These are phyloP conservation scores for Fusarium sp. DNA, from an alignment of 2,329 filamentous ascomycete species.

Conservation along the genomic window DNA sequence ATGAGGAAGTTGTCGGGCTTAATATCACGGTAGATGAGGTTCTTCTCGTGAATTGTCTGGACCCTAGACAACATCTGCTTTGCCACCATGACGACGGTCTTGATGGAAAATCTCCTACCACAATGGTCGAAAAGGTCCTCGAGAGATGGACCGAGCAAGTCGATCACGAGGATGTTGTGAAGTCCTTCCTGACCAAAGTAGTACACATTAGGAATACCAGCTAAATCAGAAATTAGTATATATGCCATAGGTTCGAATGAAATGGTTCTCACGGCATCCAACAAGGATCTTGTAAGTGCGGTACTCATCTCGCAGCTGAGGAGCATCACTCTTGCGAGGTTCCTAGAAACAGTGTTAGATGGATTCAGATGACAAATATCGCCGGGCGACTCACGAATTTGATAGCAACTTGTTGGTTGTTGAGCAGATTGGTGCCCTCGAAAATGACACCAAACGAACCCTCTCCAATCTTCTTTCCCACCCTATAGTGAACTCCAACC, in stretches of 20 bases:
- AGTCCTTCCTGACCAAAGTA: slow-evolving; percentile 99
- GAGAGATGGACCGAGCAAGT: slow-evolving; percentile 91
- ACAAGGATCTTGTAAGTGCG: slow-evolving; percentile 99
- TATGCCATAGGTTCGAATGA: slow-evolving; percentile 43
- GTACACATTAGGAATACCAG: slow-evolving; percentile 98
- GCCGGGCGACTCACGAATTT: slow-evolving; percentile 80
- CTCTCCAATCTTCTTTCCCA: slow-evolving; percentile 99
- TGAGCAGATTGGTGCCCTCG: slow-evolving; percentile 96
- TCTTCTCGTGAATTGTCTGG: slow-evolving; percentile 96
- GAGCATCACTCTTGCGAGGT: slow-evolving; percentile 98
- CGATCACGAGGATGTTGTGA: slow-evolving; percentile 98
- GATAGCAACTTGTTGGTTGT: slow-evolving; percentile 99
- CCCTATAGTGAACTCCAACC: slow-evolving; percentile 97
- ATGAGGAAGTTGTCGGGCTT: slow-evolving; percentile 99
- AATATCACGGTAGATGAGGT: slow-evolving; percentile 98
- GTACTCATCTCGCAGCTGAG: slow-evolving; percentile 97
- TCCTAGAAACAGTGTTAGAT: slow-evolving; percentile 67
- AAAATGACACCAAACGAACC: slow-evolving; percentile 99
- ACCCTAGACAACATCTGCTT: slow-evolving; percentile 99
- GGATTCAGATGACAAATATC: neutral
- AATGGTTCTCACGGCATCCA: slow-evolving; percentile 84
- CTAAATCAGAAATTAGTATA: slow-evolving; percentile 58
- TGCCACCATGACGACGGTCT: slow-evolving; percentile 98
- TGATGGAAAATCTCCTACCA: slow-evolving; percentile 92
- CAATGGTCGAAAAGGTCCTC: slow-evolving; percentile 99